Conservation (phyloP, 768 basidiomycete species). For the Tricholoma furcatifolium region DNA sequence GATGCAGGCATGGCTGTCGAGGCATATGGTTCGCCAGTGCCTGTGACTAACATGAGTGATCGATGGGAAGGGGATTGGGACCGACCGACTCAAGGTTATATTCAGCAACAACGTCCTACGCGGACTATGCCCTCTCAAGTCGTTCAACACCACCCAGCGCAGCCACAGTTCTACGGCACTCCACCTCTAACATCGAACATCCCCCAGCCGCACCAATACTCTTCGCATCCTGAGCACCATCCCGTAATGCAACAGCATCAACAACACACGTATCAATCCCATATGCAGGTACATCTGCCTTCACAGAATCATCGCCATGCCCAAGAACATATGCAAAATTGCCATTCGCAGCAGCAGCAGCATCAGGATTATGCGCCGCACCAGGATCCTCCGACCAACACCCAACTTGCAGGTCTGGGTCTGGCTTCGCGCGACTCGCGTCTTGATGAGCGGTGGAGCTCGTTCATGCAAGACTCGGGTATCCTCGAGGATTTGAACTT, state of each 20-base stretch:
- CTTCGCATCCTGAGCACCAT: slow-evolving; percentile 8
- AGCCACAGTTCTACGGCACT: no score
- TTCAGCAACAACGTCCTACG: neutral
- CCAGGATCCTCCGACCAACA: slow-evolving; percentile 14
- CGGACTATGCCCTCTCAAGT: no score
- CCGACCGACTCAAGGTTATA: neutral
- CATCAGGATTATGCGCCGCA: slow-evolving; percentile 15
- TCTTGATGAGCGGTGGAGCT: slow-evolving; percentile 58
- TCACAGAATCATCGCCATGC: neutral
- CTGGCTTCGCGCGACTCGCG: slow-evolving; percentile 55
- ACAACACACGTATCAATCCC: neutral
- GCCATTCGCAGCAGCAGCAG: slow-evolving; percentile 13
- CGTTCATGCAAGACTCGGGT: slow-evolving; percentile 60
- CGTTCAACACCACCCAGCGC: no score
- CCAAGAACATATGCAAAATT: slow-evolving; percentile 7
- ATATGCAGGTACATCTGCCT: neutral
- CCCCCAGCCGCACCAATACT: slow-evolving; percentile 14
- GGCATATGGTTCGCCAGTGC: neutral
- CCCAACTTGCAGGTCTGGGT: slow-evolving; percentile 59
- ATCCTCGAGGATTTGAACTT: slow-evolving; percentile 30
- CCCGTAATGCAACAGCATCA: neutral
- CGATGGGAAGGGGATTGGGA: slow-evolving; percentile 2
- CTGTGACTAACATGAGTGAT: neutral
- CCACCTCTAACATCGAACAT: no score
- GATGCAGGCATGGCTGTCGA: neutral